Evolutionary conservation across 805 yeast species (phyloP).

Genomic region (Starmerella vaccinii): DNA sequence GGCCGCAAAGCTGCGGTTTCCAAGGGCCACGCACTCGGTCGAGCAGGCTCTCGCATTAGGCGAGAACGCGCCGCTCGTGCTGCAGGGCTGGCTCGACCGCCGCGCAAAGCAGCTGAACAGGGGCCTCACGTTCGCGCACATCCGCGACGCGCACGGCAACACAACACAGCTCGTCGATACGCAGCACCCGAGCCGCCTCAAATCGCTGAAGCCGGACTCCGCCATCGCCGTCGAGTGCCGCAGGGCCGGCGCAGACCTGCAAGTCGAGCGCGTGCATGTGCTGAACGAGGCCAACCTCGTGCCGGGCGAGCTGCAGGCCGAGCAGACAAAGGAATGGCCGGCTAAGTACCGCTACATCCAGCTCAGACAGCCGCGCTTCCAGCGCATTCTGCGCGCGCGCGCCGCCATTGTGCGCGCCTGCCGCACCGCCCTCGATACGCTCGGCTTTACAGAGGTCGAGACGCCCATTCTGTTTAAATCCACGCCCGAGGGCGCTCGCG

Average conservation of each 20-base stretch:
- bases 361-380: constrained; percentile 40
- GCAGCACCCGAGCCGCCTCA: constrained; percentile 35
- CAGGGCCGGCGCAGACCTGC: constrained; percentile 41
- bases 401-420: constrained; percentile 34
- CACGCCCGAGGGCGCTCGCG: constrained; percentile 97
- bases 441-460: constrained; percentile 68
- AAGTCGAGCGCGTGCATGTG: constrained; percentile 41
- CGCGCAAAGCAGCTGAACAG: constrained; percentile 64
- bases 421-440: constrained; percentile 32
- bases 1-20: constrained; percentile 17
- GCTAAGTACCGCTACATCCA: constrained; percentile 75
- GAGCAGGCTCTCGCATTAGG: neutral
- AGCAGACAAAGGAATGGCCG: constrained; percentile 53
- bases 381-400: constrained; percentile 25
- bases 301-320: constrained; percentile 49
- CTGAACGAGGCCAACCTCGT: constrained; percentile 54
- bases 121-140: constrained; percentile 54
- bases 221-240: constrained; percentile 51
- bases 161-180: constrained; percentile 46
- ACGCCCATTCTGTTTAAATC: constrained; percentile 90
- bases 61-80: constrained; percentile 28
- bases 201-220: constrained; percentile 58
- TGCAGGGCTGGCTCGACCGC: constrained; percentile 78
- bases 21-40: constrained; percentile 10
- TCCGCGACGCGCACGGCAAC: constrained; percentile 67